phyloP scores from a whole-genome alignment of 768 basidiomycete species.

The Amanita brunnescens region DNA sequence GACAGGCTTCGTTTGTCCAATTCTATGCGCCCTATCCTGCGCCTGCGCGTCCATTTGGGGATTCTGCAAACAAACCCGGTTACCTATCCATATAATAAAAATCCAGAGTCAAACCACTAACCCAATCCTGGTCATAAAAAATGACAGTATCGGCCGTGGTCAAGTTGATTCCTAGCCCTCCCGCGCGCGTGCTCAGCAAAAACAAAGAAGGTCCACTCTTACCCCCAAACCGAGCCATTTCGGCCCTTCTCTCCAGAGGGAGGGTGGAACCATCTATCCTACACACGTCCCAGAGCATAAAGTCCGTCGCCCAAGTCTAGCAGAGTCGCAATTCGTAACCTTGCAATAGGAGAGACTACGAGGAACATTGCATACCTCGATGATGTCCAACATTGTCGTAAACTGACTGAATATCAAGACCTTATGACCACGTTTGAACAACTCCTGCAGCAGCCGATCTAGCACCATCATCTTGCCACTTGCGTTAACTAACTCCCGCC shows the following conservation, averaged over 20 bases:
- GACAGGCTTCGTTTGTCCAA: constrained; percentile 89
- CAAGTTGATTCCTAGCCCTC: constrained; percentile 75
- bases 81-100: background rate
- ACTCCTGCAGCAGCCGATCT: constrained; percentile 73
- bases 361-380: constrained; percentile 49
- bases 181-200: constrained; percentile 71
- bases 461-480: constrained; percentile 98
- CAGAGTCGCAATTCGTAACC: too few species aligned
- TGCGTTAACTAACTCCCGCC: constrained; percentile 73
- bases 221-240: constrained; percentile 85
- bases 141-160: constrained; percentile 86
- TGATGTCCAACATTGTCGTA: constrained; percentile 92
- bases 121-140: constrained; percentile 91
- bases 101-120: constrained; percentile 24
- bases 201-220: constrained; percentile 64
- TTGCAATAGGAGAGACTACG: background rate
- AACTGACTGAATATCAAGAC: constrained; percentile 90
- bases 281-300: constrained; percentile 77
- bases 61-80: constrained; percentile 41
- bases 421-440: constrained; percentile 77
- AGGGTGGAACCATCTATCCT: constrained; percentile 87
- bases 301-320: constrained; percentile 81
- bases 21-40: constrained; percentile 91
- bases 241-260: constrained; percentile 71
- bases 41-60: constrained; percentile 97